Conservation (phyloP, 176 grass and related monocot species). For the Stipa capillata region DNA sequence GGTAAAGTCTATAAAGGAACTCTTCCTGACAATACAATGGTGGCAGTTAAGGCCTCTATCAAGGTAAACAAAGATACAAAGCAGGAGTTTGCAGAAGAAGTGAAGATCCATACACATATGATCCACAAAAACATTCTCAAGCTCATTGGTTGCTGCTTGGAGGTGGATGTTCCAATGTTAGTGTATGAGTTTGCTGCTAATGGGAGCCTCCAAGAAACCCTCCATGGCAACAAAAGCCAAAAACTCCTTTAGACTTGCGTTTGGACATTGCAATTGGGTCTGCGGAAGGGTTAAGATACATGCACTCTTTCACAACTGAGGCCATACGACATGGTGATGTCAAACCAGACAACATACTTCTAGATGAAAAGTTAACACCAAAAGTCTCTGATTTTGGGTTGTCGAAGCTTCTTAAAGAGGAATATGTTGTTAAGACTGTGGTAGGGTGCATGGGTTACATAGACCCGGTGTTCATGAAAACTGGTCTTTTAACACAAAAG, state of each 20-base stretch:
- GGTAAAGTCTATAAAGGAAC: slow-evolving; percentile 6
- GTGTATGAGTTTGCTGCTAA: slow-evolving; percentile 9
- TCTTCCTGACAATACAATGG: not conserved
- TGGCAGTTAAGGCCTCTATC: not conserved
- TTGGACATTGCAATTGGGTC: not conserved
- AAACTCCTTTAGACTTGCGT: not conserved
- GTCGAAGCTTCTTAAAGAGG: not conserved
- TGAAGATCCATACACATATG: not conserved
- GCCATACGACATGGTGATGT: slow-evolving; percentile 7
- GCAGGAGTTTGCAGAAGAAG: not conserved
- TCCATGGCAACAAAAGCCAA: not conserved
- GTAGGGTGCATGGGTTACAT: not conserved
- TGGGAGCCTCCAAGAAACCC: not conserved
- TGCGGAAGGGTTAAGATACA: not conserved
- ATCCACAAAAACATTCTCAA: not conserved
- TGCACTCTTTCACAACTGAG: not conserved
- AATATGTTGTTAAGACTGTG: not conserved
- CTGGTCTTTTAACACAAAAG: not conserved
- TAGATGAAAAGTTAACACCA: not conserved
- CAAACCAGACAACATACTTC: slow-evolving; percentile 19
- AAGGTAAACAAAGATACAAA: not conserved
- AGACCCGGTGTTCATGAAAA: not conserved
- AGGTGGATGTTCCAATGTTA: not conserved
- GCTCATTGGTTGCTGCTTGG: not conserved
- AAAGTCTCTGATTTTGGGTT: not conserved